Percentiles rank a stretch among this genome's conserved stretches.
Evolutionary conservation across 177 flowering plant species (phyloP).

Genomic region (Vitis hybrid): DNA sequence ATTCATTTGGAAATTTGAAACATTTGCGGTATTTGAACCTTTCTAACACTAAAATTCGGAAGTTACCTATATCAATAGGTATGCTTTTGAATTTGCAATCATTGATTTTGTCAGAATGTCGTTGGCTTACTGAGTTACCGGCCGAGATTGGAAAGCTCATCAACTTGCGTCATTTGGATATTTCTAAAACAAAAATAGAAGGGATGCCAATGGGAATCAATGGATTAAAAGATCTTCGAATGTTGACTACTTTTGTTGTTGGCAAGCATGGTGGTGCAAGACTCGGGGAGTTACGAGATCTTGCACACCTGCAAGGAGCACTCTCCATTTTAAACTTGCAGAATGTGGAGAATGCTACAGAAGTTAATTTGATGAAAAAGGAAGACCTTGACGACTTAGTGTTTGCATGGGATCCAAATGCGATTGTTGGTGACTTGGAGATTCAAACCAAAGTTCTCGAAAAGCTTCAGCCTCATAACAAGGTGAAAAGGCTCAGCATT

Average conservation of each 20-base stretch:
- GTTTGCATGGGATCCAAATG: no score
- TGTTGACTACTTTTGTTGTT: not conserved
- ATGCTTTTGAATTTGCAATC: constrained; percentile 30
- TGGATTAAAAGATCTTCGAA: constrained; percentile 15
- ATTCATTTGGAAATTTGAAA: constrained; percentile 29
- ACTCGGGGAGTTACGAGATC: constrained; percentile 9
- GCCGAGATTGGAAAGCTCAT: constrained; percentile 6
- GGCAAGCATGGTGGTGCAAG: constrained; percentile 5
- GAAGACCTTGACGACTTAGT: no score
- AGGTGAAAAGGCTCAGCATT: no score
- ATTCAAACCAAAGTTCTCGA: no score
- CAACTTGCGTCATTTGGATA: constrained; percentile 16
- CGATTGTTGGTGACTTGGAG: no score
- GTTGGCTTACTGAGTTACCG: constrained; percentile 18
- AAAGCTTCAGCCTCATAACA: no score
- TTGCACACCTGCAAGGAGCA: constrained; percentile 13
- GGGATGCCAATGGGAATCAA: constrained; percentile 13
- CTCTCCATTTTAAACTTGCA: constrained; percentile 21
- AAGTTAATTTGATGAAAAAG: no score
- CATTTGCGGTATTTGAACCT: constrained; percentile 34
- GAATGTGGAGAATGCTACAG: not conserved
- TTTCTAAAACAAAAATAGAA: constrained; percentile 1
- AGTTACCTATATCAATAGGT: constrained; percentile 23
- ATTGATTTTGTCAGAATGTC: constrained; percentile 23
- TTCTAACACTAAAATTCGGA: constrained; percentile 17